Conservation (phyloP, 371 early-diverging fungal genomes). For the Mortierella sp. region DNA sequence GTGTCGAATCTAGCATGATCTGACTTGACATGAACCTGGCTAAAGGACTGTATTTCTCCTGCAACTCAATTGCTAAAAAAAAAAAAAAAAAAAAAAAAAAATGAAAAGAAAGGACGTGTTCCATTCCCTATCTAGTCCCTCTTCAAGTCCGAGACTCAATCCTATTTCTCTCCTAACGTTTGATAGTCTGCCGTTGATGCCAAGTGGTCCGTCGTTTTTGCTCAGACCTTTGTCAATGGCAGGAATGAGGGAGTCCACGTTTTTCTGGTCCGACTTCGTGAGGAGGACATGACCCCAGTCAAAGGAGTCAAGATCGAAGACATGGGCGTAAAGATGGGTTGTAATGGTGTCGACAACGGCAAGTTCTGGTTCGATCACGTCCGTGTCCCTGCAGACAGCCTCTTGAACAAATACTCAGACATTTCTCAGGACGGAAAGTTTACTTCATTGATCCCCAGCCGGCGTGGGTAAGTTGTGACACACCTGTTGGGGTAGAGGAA, state of each 20-base stretch:
- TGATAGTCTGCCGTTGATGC: constrained; percentile 64
- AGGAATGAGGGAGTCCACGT: constrained; percentile 71
- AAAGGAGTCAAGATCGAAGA: constrained; percentile 71
- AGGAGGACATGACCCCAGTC: constrained; percentile 54
- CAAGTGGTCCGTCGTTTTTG: constrained; percentile 72
- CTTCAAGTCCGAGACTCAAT: not conserved
- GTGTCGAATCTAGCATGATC: too few relatives aligned
- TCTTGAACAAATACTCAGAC: constrained; percentile 74
- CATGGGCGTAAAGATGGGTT: constrained; percentile 70
- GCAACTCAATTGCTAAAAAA: too few relatives aligned
- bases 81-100: too few relatives aligned
- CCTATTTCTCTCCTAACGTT: not conserved
- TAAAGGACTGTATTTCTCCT: too few relatives aligned
- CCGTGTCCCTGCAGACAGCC: constrained; percentile 68
- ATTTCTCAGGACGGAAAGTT: constrained; percentile 62
- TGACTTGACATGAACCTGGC: too few relatives aligned
- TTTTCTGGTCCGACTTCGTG: constrained; percentile 70
- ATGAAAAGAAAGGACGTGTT: too few relatives aligned
- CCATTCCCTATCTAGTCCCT: not conserved
- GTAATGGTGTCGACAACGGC: constrained; percentile 73
- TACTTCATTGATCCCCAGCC: constrained; percentile 57
- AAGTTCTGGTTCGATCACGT: constrained; percentile 55
- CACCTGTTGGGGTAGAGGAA: too few relatives aligned
- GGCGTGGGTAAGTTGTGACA: constrained; percentile 54
- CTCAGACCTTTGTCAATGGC: constrained; percentile 67